These are phyloP conservation scores for Solanum hybrid DNA, from an alignment of 305 asterid genomes.

Conservation along the genomic window DNA sequence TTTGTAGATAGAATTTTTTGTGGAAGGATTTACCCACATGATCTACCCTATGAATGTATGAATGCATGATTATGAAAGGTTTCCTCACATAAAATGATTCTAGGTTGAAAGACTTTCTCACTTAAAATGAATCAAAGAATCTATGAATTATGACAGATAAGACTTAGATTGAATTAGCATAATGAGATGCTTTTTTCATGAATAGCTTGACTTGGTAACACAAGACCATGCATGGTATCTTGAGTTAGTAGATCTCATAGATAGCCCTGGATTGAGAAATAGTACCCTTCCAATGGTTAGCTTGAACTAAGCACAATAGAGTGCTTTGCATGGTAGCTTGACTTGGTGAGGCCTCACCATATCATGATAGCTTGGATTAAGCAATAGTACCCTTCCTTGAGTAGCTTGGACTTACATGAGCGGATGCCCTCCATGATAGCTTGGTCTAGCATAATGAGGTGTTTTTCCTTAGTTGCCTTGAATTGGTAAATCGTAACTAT, in stretches of 20 bases:
- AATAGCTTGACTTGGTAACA: background rate
- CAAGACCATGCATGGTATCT: background rate
- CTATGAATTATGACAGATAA: background rate
- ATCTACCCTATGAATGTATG: no score
- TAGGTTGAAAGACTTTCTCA: background rate
- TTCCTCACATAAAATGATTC: no score
- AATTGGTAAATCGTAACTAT: background rate
- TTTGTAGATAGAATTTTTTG: no score
- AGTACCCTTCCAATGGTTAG: background rate
- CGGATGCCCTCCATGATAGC: background rate
- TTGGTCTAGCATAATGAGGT: background rate
- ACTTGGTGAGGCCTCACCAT: background rate
- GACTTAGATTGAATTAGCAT: background rate
- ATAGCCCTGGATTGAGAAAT: background rate
- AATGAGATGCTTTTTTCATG: background rate
- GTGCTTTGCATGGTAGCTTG: background rate
- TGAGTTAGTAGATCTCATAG: background rate
- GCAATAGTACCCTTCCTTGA: background rate
- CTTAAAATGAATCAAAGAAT: background rate
- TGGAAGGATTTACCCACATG: no score
- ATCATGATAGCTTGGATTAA: background rate
- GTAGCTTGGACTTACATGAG: background rate
- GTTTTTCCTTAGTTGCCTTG: background rate
- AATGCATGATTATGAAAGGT: no score
- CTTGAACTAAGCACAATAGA: background rate